A percentile compares a stretch with the other conserved stretches of the same genome.
Evolutionary conservation across 352 stramenopile species (phyloP).

Genomic region (Globisporangium cylindrosporum): DNA sequence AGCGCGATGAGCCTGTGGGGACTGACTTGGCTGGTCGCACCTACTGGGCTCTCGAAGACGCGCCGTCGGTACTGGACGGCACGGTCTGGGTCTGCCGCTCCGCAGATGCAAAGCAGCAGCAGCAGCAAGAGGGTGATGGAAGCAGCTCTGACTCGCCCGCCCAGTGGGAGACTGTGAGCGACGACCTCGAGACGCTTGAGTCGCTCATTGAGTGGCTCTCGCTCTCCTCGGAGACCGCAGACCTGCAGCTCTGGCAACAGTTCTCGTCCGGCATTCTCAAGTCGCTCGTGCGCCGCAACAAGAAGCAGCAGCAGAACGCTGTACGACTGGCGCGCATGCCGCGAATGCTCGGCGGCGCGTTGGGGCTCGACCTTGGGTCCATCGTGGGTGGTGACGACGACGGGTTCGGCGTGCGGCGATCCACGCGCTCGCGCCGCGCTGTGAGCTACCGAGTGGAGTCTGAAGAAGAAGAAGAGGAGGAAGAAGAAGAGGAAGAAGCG

Average conservation of each 20-base stretch:
- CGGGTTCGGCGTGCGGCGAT: slow-evolving; percentile 29
- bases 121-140: slow-evolving; percentile 19
- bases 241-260: slow-evolving; percentile 57
- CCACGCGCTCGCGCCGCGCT: slow-evolving; percentile 39
- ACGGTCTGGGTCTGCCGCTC: slow-evolving; percentile 62
- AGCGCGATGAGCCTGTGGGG: slow-evolving; percentile 52
- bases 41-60: slow-evolving; percentile 68
- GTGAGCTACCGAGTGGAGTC: slow-evolving; percentile 53
- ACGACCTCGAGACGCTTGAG: slow-evolving; percentile 49
- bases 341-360: slow-evolving; percentile 31
- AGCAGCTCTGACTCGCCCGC: background rate
- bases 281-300: slow-evolving; percentile 45
- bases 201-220: slow-evolving; percentile 47
- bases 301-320: slow-evolving; percentile 39
- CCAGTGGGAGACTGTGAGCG: slow-evolving; percentile 60
- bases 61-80: slow-evolving; percentile 45
- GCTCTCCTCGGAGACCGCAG: slow-evolving; percentile 39
- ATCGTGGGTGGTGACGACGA: slow-evolving; percentile 22
- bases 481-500: slow-evolving; percentile 23
- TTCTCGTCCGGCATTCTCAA: slow-evolving; percentile 41
- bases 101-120: background rate
- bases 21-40: slow-evolving; percentile 39
- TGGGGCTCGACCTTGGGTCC: slow-evolving; percentile 25
- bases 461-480: slow-evolving; percentile 31
- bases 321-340: slow-evolving; percentile 42